Percentiles rank a stretch among this genome's conserved stretches.
phyloP scores from a whole-genome alignment of 345 rosid genomes.

The Euphorbia pulcherrima region DNA sequence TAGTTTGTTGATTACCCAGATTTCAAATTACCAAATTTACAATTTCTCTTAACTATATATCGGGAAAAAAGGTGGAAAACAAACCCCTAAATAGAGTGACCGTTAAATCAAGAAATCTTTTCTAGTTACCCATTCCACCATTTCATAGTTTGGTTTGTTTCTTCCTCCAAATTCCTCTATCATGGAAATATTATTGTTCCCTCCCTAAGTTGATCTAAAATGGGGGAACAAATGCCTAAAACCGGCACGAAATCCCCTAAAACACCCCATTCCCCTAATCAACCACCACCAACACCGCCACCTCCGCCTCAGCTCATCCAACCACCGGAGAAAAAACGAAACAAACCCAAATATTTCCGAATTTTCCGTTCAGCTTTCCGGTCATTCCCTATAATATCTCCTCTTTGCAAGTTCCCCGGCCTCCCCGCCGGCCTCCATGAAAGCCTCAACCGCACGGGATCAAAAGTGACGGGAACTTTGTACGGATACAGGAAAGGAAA shows the following conservation, averaged over 20 bases:
- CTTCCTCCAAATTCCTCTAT: neutral
- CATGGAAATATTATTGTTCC: conserved; percentile 2
- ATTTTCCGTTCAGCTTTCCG: conserved; percentile 73
- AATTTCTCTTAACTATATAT: no score
- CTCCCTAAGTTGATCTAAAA: conserved; percentile 25
- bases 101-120: neutral
- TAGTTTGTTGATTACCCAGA: no score
- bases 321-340: conserved; percentile 53
- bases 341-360: conserved; percentile 47
- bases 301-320: conserved; percentile 42
- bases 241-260: conserved; percentile 18
- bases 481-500: conserved; percentile 72
- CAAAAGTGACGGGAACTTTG: conserved; percentile 56
- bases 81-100: neutral
- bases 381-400: conserved; percentile 64
- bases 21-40: no score
- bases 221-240: conserved; percentile 56
- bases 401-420: conserved; percentile 53
- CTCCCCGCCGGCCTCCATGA: conserved; percentile 45
- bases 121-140: neutral
- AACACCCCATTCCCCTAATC: neutral
- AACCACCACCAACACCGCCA: neutral
- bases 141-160: neutral
- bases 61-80: no score
- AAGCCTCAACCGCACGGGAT: conserved; percentile 23